Conservation (phyloP, 306 rosid species). For the Aeschynomene evenia region DNA sequence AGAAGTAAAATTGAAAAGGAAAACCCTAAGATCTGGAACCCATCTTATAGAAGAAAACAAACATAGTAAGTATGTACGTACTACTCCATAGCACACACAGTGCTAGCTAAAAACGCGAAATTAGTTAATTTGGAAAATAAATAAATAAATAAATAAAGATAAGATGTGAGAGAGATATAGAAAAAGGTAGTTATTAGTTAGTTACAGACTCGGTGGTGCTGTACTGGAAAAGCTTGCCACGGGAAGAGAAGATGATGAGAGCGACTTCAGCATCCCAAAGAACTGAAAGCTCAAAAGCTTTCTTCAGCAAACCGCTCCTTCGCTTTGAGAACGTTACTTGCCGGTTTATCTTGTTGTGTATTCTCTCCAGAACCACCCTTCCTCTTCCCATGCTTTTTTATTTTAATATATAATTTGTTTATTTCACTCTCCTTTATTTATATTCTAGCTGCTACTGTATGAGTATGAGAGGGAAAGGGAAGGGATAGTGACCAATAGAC, state of each 20-base stretch:
- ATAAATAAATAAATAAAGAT: not conserved
- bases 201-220: constrained; percentile 49
- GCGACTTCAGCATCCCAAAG: constrained; percentile 81
- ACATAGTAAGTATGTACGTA: no score
- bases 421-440: not conserved
- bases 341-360: constrained; percentile 81
- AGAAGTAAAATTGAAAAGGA: not conserved
- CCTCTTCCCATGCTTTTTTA: constrained; percentile 73
- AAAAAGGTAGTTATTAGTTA: not conserved
- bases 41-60: not conserved
- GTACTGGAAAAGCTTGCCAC: constrained; percentile 75
- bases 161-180: not conserved
- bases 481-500: no score
- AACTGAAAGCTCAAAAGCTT: constrained; percentile 75
- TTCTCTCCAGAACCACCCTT: constrained; percentile 74
- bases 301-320: constrained; percentile 72
- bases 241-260: constrained; percentile 66
- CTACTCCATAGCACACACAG: no score
- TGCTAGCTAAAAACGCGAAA: no score
- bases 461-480: no score
- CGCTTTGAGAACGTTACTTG: constrained; percentile 86
- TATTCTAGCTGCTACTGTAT: no score
- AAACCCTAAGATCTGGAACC: not conserved
- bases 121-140: not conserved
- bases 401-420: no score